Percentiles rank a stretch among this genome's conserved stretches.
Evolutionary conservation across 768 basidiomycete genomes (phyloP).

Genomic region (Rhodotorula toruloides): DNA sequence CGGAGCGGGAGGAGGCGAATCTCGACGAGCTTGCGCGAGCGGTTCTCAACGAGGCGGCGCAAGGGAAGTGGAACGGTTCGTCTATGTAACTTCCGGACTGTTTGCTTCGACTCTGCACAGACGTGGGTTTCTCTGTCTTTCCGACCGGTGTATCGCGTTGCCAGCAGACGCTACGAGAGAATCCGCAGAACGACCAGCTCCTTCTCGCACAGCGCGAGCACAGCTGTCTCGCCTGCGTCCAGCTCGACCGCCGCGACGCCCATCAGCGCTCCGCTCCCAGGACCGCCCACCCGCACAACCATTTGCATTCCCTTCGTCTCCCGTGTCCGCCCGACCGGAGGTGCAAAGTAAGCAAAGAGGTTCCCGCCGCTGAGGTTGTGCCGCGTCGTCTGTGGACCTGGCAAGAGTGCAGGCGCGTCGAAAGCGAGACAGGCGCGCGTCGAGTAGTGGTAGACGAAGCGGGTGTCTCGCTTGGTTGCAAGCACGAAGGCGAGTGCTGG

Average conservation of each 20-base stretch:
- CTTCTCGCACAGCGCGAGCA: slow-evolving; percentile 33
- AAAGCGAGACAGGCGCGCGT: slow-evolving; percentile 43
- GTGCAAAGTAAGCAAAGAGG: slow-evolving; percentile 34
- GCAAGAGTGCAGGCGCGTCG: slow-evolving; percentile 22
- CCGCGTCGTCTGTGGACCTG: background rate
- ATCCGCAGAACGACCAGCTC: slow-evolving; percentile 27
- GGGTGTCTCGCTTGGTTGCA: slow-evolving; percentile 83
- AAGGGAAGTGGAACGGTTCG: no score
- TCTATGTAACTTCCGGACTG: no score
- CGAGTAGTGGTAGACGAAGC: slow-evolving; percentile 72
- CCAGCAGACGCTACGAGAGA: slow-evolving; percentile 5
- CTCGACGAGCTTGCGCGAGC: no score
- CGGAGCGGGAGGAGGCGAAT: no score
- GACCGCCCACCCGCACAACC: slow-evolving; percentile 29
- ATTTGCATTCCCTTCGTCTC: slow-evolving; percentile 23
- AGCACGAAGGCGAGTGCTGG: slow-evolving; percentile 89
- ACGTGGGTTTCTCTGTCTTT: no score
- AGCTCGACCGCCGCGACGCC: slow-evolving; percentile 28
- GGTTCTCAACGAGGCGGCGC: no score
- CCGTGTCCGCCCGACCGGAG: slow-evolving; percentile 2
- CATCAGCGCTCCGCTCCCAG: slow-evolving; percentile 22
- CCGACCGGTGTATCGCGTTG: no score
- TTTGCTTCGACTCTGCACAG: no score
- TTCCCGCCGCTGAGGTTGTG: slow-evolving; percentile 19
- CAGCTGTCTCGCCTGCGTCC: slow-evolving; percentile 1